Conservation (phyloP, 805 yeast species). For the Limtongozyma cylindracea region DNA sequence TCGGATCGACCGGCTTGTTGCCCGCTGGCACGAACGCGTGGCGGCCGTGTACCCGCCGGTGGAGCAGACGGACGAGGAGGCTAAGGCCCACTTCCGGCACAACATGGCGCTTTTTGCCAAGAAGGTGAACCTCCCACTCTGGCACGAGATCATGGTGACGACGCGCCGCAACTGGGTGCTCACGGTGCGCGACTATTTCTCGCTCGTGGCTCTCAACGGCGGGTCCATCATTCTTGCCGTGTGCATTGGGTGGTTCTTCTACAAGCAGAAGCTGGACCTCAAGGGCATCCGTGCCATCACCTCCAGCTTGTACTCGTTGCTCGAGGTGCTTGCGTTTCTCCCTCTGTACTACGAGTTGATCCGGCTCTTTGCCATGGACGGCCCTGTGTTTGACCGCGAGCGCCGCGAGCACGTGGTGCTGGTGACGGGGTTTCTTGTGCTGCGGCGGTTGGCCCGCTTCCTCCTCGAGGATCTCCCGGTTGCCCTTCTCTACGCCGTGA, state of each 20-base stretch:
- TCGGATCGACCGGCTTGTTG: constrained; percentile 1
- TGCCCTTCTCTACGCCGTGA: constrained; percentile 27
- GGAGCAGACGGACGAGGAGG: constrained; percentile 2
- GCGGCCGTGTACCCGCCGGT: background rate
- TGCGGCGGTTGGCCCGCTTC: constrained; percentile 40
- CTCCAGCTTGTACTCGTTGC: constrained; percentile 10
- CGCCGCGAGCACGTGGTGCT: constrained; percentile 44
- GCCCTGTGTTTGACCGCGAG: constrained; percentile 22
- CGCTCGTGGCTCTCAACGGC: constrained; percentile 10
- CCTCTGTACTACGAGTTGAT: constrained; percentile 14
- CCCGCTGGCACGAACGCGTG: constrained; percentile 2
- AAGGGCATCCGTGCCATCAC: constrained; percentile 40
- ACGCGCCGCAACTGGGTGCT: constrained; percentile 10
- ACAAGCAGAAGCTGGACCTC: constrained; percentile 27
- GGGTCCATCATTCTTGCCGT: constrained; percentile 24
- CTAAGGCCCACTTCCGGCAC: constrained; percentile 2
- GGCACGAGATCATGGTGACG: constrained; percentile 8
- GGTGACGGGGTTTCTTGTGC: constrained; percentile 36
- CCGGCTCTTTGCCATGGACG: constrained; percentile 13
- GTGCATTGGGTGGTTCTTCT: constrained; percentile 59
- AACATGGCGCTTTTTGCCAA: constrained; percentile 4
- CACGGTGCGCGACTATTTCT: constrained; percentile 9
- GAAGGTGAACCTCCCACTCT: constrained; percentile 6
- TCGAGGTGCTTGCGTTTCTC: constrained; percentile 14
- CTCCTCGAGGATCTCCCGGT: constrained; percentile 45